Conservation (phyloP, 352 stramenopile species). For the Phytopythium aichiense region DNA sequence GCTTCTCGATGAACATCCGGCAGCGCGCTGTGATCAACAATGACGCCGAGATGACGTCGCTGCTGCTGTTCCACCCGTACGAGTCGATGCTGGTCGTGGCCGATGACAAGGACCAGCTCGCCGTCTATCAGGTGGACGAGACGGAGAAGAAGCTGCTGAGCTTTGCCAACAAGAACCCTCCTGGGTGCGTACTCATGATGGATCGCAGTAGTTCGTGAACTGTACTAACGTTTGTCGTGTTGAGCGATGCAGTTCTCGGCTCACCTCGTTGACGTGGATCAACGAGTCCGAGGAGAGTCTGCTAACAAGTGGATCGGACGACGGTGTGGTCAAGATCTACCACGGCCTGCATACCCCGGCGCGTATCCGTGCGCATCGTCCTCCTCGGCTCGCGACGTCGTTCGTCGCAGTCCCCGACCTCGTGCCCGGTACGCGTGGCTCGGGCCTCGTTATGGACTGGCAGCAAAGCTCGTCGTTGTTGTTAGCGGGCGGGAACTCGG, state of each 20-base stretch:
- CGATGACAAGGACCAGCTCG: slow-evolving; percentile 92
- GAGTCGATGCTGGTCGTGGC: slow-evolving; percentile 93
- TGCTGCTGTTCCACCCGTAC: slow-evolving; percentile 97
- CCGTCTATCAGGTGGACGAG: slow-evolving; percentile 94
- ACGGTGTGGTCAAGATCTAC: slow-evolving; percentile 96
- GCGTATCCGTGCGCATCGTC: slow-evolving; percentile 13
- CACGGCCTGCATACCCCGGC: slow-evolving; percentile 68
- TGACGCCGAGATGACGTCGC: slow-evolving; percentile 92
- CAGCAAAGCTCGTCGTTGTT: slow-evolving; percentile 90
- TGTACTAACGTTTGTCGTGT: slow-evolving; percentile 11
- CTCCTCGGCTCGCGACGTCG: slow-evolving; percentile 85
- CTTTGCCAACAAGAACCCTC: slow-evolving; percentile 84
- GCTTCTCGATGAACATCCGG: slow-evolving; percentile 83
- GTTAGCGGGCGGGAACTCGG: slow-evolving; percentile 92
- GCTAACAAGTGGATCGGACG: slow-evolving; percentile 94
- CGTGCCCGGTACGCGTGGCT: slow-evolving; percentile 84
- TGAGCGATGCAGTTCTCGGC: slow-evolving; percentile 48
- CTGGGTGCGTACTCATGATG: slow-evolving; percentile 39
- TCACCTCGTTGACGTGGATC: slow-evolving; percentile 96
- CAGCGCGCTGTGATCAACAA: slow-evolving; percentile 92
- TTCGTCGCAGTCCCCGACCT: slow-evolving; percentile 94
- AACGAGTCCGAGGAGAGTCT: slow-evolving; percentile 94
- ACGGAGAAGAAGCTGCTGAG: slow-evolving; percentile 75
- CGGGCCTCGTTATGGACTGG: slow-evolving; percentile 96
- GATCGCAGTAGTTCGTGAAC: too few species aligned